A percentile compares a stretch with the other conserved stretches of the same genome.
Evolutionary conservation across 73 alveolate genomes (phyloP).

Genomic region (Stentor roeselii): DNA sequence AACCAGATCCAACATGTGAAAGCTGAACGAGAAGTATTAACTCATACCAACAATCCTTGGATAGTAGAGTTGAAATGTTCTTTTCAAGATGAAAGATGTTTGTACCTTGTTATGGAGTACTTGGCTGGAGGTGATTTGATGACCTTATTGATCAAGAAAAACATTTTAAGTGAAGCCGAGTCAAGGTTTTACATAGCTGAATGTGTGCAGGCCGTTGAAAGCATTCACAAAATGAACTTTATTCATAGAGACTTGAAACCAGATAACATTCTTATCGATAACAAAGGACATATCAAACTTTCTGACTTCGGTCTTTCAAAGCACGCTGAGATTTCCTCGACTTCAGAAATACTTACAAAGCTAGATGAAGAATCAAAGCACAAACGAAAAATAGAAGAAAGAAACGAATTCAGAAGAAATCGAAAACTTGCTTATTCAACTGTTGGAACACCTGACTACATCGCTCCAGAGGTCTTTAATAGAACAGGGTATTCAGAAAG

Average conservation of each 20-base stretch:
- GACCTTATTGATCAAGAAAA: slow-evolving; percentile 76
- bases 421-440: slow-evolving; percentile 83
- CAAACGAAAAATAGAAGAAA: too few relatives aligned
- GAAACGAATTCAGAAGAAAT: slow-evolving; percentile 63
- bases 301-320: slow-evolving; percentile 83
- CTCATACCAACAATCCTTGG: slow-evolving; percentile 78
- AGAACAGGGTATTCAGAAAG: slow-evolving; percentile 65
- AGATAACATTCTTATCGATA: too few relatives aligned
- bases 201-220: slow-evolving; percentile 79
- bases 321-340: slow-evolving; percentile 75
- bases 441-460: slow-evolving; percentile 92
- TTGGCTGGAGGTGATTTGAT: slow-evolving; percentile 84
- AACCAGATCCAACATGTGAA: slow-evolving; percentile 84
- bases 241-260: too few relatives aligned
- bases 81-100: slow-evolving; percentile 74
- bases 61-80: slow-evolving; percentile 76
- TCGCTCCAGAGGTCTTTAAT: slow-evolving; percentile 89
- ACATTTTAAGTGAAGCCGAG: slow-evolving; percentile 73
- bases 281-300: slow-evolving; percentile 84
- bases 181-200: slow-evolving; percentile 83
- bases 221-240: slow-evolving; percentile 79
- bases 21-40: slow-evolving; percentile 84
- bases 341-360: too few relatives aligned
- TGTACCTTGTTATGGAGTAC: slow-evolving; percentile 84
- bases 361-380: not conserved